phyloP scores from a whole-genome alignment of 768 basidiomycete species.

The Baorangia bicolor region DNA sequence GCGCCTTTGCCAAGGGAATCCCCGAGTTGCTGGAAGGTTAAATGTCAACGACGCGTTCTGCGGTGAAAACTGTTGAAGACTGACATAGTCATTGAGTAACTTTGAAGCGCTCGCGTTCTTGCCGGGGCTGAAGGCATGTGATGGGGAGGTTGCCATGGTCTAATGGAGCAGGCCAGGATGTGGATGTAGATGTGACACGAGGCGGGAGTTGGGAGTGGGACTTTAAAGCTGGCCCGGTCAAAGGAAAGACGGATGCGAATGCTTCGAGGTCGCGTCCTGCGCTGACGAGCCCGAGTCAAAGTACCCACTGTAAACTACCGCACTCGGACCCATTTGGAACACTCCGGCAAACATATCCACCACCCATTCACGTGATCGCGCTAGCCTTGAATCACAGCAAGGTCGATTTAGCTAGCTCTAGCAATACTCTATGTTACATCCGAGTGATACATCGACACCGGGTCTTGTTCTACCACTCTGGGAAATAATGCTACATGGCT shows the following conservation, averaged over 20 bases:
- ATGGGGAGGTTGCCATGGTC: constrained; percentile 25
- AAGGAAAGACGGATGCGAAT: constrained; percentile 14
- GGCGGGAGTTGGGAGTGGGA: not conserved
- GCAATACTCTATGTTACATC: not conserved
- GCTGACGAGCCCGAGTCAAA: constrained; percentile 32
- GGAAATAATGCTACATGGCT: not conserved
- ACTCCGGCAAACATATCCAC: constrained; percentile 5
- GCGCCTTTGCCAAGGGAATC: constrained; percentile 96
- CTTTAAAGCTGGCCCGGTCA: constrained; percentile 8
- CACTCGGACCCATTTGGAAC: constrained; percentile 34
- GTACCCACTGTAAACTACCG: constrained; percentile 13
- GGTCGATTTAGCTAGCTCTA: constrained; percentile 1
- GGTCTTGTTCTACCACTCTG: not conserved
- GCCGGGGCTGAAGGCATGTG: constrained; percentile 21
- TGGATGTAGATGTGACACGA: not conserved
- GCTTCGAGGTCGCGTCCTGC: constrained; percentile 36
- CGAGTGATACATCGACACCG: not conserved
- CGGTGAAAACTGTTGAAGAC: constrained; percentile 14
- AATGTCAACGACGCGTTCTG: constrained; percentile 7
- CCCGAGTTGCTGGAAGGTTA: constrained; percentile 75
- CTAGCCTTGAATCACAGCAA: not conserved
- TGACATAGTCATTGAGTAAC: constrained; percentile 65
- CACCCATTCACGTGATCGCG: constrained; percentile 25
- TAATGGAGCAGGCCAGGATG: not conserved
- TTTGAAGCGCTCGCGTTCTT: constrained; percentile 43